These are phyloP conservation scores for Allium cepa DNA, from an alignment of 106 monocot species.

Conservation along the genomic window DNA sequence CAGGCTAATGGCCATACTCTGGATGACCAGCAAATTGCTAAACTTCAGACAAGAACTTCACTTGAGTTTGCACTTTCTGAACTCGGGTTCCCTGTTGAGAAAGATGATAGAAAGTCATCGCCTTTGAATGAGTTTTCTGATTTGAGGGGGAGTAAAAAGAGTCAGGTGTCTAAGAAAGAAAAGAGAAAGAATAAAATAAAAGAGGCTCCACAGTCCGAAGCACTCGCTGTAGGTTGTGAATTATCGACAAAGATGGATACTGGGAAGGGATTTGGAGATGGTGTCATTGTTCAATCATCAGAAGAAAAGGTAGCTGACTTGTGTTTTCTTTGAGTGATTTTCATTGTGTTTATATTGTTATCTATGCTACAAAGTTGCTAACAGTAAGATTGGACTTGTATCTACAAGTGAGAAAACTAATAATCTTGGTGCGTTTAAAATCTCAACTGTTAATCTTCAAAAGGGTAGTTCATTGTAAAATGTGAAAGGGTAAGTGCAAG, in stretches of 20 bases:
- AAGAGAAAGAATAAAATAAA: slow-evolving; percentile 61
- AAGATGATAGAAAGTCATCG: slow-evolving; percentile 4
- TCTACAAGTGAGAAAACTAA: too few relatives aligned
- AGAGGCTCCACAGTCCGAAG: slow-evolving; percentile 19
- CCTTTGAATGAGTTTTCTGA: slow-evolving; percentile 16
- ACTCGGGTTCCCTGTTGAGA: slow-evolving; percentile 64
- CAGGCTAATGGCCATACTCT: slow-evolving; percentile 53
- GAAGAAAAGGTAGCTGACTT: slow-evolving; percentile 39
- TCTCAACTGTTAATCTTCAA: too few relatives aligned
- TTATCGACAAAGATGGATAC: slow-evolving; percentile 8
- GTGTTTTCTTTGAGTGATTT: not conserved
- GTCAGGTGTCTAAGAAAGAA: slow-evolving; percentile 43
- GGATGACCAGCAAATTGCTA: slow-evolving; percentile 87
- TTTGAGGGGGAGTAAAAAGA: slow-evolving; percentile 45
- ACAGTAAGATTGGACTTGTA: too few relatives aligned
- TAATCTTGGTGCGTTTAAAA: too few relatives aligned
- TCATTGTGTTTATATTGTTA: not conserved
- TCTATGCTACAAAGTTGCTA: not conserved
- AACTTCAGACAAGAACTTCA: slow-evolving; percentile 52
- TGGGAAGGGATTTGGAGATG: slow-evolving; percentile 19
- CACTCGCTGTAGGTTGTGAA: slow-evolving; percentile 7
- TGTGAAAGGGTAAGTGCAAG: too few relatives aligned
- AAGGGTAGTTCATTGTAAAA: too few relatives aligned
- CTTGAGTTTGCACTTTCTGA: slow-evolving; percentile 60
- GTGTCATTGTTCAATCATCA: slow-evolving; percentile 18